These are phyloP conservation scores for Gnaphalium uliginosum DNA, from an alignment of 129 eudicot species.

Conservation along the genomic window DNA sequence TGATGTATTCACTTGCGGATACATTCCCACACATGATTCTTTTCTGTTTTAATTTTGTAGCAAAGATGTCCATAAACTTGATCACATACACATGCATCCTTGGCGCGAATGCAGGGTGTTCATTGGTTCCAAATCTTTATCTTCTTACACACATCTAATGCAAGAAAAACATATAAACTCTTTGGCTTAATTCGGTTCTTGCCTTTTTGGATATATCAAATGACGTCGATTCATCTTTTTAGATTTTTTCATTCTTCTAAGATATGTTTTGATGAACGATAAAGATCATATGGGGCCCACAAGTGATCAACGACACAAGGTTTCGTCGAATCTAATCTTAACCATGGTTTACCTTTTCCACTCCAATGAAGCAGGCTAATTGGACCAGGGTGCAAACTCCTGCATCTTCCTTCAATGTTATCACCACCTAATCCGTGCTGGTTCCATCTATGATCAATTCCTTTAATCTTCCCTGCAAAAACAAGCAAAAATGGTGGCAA, in stretches of 20 bases:
- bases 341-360: slow-evolving; percentile 72
- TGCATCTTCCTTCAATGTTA: slow-evolving; percentile 53
- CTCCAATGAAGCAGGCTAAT: slow-evolving; percentile 67
- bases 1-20: slow-evolving; percentile 30
- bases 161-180: not conserved
- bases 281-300: slow-evolving; percentile 67
- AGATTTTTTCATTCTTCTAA: slow-evolving; percentile 35
- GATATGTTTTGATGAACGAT: slow-evolving; percentile 35
- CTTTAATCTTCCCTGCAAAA: slow-evolving; percentile 48
- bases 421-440: slow-evolving; percentile 63
- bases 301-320: slow-evolving; percentile 54
- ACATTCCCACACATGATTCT: slow-evolving; percentile 32
- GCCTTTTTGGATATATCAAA: slow-evolving; percentile 15
- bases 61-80: slow-evolving; percentile 25
- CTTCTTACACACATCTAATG: not conserved
- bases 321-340: slow-evolving; percentile 53
- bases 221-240: not conserved
- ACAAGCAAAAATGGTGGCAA: slow-evolving; percentile 60
- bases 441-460: slow-evolving; percentile 51
- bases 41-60: slow-evolving; percentile 14
- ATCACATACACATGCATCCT: slow-evolving; percentile 5
- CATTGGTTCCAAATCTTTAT: not conserved
- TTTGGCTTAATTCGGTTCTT: not conserved
- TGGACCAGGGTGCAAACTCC: slow-evolving; percentile 62
- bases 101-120: not conserved